Percentiles rank a stretch among this genome's conserved stretches.
Conservation (phyloP, 1,284 basidiomycete species). For the Sparassis latifolia region DNA sequence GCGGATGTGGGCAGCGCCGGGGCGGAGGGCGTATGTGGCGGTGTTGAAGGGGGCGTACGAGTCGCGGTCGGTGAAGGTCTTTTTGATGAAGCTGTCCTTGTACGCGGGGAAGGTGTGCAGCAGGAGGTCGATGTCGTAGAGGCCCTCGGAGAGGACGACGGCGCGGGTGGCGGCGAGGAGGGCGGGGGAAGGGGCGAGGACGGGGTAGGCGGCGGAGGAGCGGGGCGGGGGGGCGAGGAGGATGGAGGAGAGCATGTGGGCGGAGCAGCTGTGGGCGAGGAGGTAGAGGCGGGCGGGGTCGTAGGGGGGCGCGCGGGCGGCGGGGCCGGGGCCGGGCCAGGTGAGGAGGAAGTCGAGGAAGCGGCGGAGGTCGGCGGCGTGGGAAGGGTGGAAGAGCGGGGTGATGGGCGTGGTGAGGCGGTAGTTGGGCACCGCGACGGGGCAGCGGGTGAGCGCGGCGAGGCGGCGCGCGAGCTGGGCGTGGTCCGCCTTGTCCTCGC, state of each 20-base stretch:
- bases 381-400: slow-evolving; percentile 56
- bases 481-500: slow-evolving; percentile 67
- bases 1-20: slow-evolving; percentile 30
- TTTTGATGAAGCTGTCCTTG: slow-evolving; percentile 57
- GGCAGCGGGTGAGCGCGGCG: slow-evolving; percentile 37
- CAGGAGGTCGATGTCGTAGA: slow-evolving; percentile 66
- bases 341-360: slow-evolving; percentile 51
- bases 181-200: slow-evolving; percentile 37
- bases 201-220: slow-evolving; percentile 24
- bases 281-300: slow-evolving; percentile 45
- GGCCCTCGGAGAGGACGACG: slow-evolving; percentile 63
- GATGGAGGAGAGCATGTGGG: slow-evolving; percentile 72
- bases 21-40: slow-evolving; percentile 32
- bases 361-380: slow-evolving; percentile 55
- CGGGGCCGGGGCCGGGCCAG: slow-evolving; percentile 32
- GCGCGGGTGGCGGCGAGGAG: slow-evolving; percentile 46
- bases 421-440: slow-evolving; percentile 72
- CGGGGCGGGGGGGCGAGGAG: slow-evolving; percentile 46
- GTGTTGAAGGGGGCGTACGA: slow-evolving; percentile 48
- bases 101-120: slow-evolving; percentile 58
- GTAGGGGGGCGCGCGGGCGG: slow-evolving; percentile 21
- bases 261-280: slow-evolving; percentile 73
- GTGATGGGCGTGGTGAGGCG: slow-evolving; percentile 48
- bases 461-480: slow-evolving; percentile 45
- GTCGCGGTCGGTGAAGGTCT: slow-evolving; percentile 45